phyloP scores from a whole-genome alignment of 176 grass and related monocot genomes.

The Ananas comosus region DNA sequence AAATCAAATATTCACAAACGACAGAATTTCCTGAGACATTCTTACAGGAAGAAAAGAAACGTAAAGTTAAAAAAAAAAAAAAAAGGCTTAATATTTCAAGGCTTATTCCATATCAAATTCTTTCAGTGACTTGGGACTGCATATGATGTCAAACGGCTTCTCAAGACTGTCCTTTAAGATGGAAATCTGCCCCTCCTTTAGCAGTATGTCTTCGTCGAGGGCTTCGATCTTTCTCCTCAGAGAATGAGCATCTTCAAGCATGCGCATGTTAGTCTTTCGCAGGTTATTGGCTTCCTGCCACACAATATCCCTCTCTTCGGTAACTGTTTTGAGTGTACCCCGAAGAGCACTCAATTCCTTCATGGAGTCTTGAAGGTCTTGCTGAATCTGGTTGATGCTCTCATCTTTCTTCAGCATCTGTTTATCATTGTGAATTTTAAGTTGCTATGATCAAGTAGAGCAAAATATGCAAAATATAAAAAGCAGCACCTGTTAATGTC shows the following conservation, averaged over 20 bases:
- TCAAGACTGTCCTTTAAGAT: constrained; percentile 67
- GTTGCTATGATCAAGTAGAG: constrained; percentile 5
- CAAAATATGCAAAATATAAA: not conserved
- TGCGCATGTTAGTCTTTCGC: constrained; percentile 26
- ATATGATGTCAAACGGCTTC: constrained; percentile 39
- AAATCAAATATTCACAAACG: no score
- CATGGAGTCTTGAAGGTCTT: constrained; percentile 51
- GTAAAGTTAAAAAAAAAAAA: not conserved
- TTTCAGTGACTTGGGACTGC: constrained; percentile 28
- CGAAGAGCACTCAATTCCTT: constrained; percentile 56
- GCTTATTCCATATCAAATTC: constrained; percentile 35
- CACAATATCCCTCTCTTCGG: constrained; percentile 53
- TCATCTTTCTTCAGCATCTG: constrained; percentile 61
- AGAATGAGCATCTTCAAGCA: constrained; percentile 34
- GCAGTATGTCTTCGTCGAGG: constrained; percentile 44
- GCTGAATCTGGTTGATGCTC: constrained; percentile 49
- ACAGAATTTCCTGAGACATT: not conserved
- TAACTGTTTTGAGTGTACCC: constrained; percentile 51
- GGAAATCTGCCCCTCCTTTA: constrained; percentile 77
- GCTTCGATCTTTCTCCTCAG: constrained; percentile 49
- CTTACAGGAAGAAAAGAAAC: not conserved
- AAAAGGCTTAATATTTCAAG: not conserved
- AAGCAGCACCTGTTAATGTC: not conserved
- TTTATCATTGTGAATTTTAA: constrained; percentile 1
- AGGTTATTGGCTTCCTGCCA: constrained; percentile 55